These are phyloP conservation scores for Sporothrix inflata DNA, from an alignment of 2,329 filamentous ascomycete genomes.

Conservation along the genomic window DNA sequence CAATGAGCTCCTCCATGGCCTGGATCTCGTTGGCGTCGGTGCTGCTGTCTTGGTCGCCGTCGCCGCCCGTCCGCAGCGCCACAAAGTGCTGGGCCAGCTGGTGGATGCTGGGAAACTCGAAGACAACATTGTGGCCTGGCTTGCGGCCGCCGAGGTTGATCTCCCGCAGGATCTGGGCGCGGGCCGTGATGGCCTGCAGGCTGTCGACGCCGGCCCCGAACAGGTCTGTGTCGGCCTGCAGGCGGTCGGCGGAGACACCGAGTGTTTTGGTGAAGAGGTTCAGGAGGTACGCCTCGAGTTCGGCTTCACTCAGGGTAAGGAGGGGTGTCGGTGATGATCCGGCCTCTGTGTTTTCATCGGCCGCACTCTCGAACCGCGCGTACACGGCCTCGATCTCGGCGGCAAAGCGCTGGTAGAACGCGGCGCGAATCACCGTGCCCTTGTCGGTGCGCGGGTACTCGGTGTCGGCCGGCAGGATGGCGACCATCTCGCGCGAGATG, in stretches of 20 bases:
- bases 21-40: conserved; percentile 48
- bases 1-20: conserved; percentile 35
- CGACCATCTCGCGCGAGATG: conserved; percentile 54
- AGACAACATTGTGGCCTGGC: conserved; percentile 61
- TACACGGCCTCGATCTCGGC: conserved; percentile 49
- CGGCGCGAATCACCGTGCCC: conserved; percentile 55
- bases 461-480: conserved; percentile 49
- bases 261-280: conserved; percentile 36
- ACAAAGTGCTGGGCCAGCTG: conserved; percentile 51
- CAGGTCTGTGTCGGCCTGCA: conserved; percentile 54
- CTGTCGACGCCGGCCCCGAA: conserved; percentile 62
- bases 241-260: not conserved
- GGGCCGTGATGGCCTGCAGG: conserved; percentile 60
- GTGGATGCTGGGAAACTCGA: conserved; percentile 57
- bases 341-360: not conserved
- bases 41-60: conserved; percentile 36
- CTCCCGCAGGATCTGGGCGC: conserved; percentile 54
- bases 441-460: conserved; percentile 57
- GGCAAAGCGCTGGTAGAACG: conserved; percentile 51
- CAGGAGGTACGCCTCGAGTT: conserved; percentile 43
- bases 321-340: not conserved
- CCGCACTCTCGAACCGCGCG: conserved; percentile 36
- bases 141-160: conserved; percentile 52
- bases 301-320: conserved; percentile 34
- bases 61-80: conserved; percentile 46